These are phyloP conservation scores for Starmera quercuum DNA, from an alignment of 805 yeast genomes.

Conservation along the genomic window DNA sequence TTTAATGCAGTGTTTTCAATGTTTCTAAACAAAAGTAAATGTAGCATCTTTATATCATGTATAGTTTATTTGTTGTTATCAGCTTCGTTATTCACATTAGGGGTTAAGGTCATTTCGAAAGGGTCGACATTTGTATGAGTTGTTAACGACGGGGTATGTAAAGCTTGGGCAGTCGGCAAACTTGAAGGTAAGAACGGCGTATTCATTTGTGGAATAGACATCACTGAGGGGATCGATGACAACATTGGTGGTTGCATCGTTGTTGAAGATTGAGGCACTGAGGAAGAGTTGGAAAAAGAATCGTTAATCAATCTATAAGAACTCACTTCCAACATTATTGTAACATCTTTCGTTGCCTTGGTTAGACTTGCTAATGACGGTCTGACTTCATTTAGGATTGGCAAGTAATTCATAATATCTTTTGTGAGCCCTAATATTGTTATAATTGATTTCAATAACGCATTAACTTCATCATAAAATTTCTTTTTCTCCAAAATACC, in stretches of 20 bases:
- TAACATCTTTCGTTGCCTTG: constrained; percentile 84
- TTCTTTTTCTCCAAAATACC: constrained; percentile 45
- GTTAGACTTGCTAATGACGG: constrained; percentile 77
- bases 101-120: constrained; percentile 18
- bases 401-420: constrained; percentile 72
- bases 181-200: constrained; percentile 12
- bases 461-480: constrained; percentile 82
- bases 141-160: constrained; percentile 2
- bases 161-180: constrained; percentile 2
- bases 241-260: constrained; percentile 13
- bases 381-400: constrained; percentile 70
- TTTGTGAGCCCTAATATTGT: constrained; percentile 80
- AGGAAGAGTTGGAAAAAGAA: constrained; percentile 3
- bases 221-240: constrained; percentile 20
- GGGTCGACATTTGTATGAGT: constrained; percentile 11
- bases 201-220: constrained; percentile 22
- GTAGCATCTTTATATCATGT: too few relatives aligned
- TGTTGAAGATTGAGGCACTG: constrained; percentile 13
- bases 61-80: too few relatives aligned
- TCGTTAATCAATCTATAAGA: constrained; percentile 33
- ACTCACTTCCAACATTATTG: constrained; percentile 71
- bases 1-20: too few relatives aligned
- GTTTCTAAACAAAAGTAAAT: too few relatives aligned
- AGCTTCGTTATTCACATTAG: too few relatives aligned
- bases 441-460: constrained; percentile 75